Evolutionary conservation across 2,329 filamentous ascomycete genomes (phyloP).

Genomic region (Ceratocystiopsis sp.): DNA sequence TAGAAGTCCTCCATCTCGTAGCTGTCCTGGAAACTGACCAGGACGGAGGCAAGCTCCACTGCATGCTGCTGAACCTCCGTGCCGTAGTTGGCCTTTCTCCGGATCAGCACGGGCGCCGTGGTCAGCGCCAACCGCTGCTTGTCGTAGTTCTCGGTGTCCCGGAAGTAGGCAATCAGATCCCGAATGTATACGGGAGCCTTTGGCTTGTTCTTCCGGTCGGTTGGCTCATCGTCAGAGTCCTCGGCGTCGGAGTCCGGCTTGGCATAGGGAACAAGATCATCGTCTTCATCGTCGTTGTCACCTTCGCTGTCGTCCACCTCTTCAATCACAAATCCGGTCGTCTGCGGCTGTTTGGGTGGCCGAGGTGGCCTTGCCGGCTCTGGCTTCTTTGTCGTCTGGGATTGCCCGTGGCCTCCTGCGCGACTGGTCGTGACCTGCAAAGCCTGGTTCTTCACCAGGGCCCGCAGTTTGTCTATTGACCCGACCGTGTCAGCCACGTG

Average conservation of each 20-base stretch:
- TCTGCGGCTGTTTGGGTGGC: constrained; percentile 9
- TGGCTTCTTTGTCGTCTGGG: constrained; percentile 8
- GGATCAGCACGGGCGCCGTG: constrained; percentile 64
- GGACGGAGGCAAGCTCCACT: constrained; percentile 58
- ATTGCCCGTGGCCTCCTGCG: constrained; percentile 11
- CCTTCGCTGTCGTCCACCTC: constrained; percentile 47
- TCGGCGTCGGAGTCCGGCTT: constrained; percentile 80
- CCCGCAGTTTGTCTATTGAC: constrained; percentile 16
- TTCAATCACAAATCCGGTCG: constrained; percentile 38
- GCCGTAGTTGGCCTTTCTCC: constrained; percentile 76
- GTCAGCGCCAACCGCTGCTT: constrained; percentile 63
- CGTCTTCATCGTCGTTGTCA: constrained; percentile 42
- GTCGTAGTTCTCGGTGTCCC: constrained; percentile 71
- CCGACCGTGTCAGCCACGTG: constrained; percentile 47
- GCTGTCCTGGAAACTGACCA: constrained; percentile 72
- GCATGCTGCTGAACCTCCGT: constrained; percentile 74
- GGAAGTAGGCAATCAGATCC: constrained; percentile 62
- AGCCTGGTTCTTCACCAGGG: constrained; percentile 3
- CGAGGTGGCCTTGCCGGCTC: neutral
- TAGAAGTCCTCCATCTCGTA: constrained; percentile 68
- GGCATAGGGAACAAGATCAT: constrained; percentile 58
- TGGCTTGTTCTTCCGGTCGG: constrained; percentile 65
- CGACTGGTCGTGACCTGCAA: constrained; percentile 2
- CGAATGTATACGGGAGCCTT: constrained; percentile 80
- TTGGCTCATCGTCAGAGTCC: constrained; percentile 87